These are phyloP conservation scores for Blumeriella jaapii DNA, from an alignment of 2,329 filamentous ascomycete genomes.

Conservation along the genomic window DNA sequence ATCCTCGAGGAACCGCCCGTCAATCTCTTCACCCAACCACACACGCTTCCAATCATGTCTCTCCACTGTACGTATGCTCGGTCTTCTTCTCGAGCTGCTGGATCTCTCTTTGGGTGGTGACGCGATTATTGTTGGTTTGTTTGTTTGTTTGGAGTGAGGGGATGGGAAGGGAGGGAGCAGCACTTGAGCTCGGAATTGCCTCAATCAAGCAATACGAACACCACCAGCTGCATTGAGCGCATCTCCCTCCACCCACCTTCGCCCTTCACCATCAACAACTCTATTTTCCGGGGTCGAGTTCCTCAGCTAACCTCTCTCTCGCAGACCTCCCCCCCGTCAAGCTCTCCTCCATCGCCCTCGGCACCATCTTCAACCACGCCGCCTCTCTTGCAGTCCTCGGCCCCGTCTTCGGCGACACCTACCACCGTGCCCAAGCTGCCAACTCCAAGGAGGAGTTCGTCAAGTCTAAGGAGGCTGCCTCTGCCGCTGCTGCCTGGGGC, in stretches of 20 bases:
- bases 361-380: slow-evolving; percentile 90
- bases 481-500: slow-evolving; percentile 80
- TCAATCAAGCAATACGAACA: too few species aligned
- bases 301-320: slow-evolving; percentile 4
- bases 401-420: slow-evolving; percentile 88
- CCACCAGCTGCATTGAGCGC: too few species aligned
- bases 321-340: slow-evolving; percentile 69
- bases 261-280: too few species aligned
- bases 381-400: slow-evolving; percentile 78
- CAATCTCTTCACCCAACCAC: slow-evolving; percentile 17
- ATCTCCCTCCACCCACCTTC: too few species aligned
- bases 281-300: too few species aligned
- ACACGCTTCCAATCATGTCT: slow-evolving; percentile 23
- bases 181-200: too few species aligned
- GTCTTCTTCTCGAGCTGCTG: neutral
- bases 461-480: slow-evolving; percentile 81
- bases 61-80: slow-evolving; percentile 23
- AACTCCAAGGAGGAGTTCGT: slow-evolving; percentile 97
- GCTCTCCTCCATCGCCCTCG: slow-evolving; percentile 94
- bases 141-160: neutral
- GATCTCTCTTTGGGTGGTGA: slow-evolving; percentile 7
- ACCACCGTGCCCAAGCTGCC: slow-evolving; percentile 80
- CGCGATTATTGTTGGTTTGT: slow-evolving; percentile 10
- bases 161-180: neutral
- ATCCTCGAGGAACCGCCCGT: slow-evolving; percentile 20